Base-by-base conservation (phyloP, 2,329 filamentous ascomycete species). In the Chalaropsis ovoidea region DNA sequence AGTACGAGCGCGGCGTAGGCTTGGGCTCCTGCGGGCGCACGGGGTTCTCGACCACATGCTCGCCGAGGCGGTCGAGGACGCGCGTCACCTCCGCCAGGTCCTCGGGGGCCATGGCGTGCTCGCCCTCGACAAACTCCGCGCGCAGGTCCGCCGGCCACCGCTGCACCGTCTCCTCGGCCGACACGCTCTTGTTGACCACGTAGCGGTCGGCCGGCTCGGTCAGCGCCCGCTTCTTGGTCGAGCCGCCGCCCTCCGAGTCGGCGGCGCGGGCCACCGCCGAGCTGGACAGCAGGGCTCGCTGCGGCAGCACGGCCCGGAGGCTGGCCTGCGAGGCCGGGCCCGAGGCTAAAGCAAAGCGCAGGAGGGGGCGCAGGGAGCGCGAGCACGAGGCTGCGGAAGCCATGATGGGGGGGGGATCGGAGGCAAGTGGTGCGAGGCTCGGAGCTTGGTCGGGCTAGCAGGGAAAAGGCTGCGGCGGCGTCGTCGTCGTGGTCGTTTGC, bases 1-100 rank as follows among this genome's bases (percentile, higher is more conserved):
- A 82, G 67, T 81, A 80, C 3, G 74, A 75, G 56, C 73, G 70
- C 69, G 70, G 76, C 69, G 74, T 75, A 13, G 73, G 72, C 65
- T 70, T 73, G 43, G 65, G 60, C n/a, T 67, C 63, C 31, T 60
- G 61, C 31, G 62, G 45, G n/a, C 63, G 63, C 39, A 45, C 65
- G 27, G 65, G 65, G 13, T 63, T 65, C 42, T 67, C 62, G 31
- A 60, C 47, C 7, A 73, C 63, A 7, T 70, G 65, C 61, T 69
- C 68, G 19, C 64, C 69, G 47, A 72, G 67, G 47, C 61, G 65
- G 35, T 69, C 67, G 43, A 70, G 42, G 22, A 49, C n/a, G 8
- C 66, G 31, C 35, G 43, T 61, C 49, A 63, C 27, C 24, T 69
- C 65, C 15, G 62, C 42, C 8, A 68, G 65, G 47, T 67, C 31